Conservation (phyloP, 2,329 filamentous ascomycete species). For the Rhinocladiella mackenziei region DNA sequence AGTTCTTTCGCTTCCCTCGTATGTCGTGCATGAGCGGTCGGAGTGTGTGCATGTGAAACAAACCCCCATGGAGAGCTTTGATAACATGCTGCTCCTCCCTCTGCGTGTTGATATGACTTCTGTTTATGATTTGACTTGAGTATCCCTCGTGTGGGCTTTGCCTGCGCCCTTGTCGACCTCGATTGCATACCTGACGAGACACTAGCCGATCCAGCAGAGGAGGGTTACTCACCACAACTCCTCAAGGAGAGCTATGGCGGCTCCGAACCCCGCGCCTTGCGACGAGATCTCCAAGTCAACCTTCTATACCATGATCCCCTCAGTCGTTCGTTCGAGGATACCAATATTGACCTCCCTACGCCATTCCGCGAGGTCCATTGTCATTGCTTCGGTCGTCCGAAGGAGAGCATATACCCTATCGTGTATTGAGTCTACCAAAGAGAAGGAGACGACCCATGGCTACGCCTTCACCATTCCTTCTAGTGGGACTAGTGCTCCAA, state of each 20-base stretch:
- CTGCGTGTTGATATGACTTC: not conserved
- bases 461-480: conserved; percentile 14
- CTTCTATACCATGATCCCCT: conserved; percentile 25
- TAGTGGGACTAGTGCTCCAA: conserved; percentile 18
- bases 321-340: conserved; percentile 21
- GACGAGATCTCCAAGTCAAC: conserved; percentile 9
- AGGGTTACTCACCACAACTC: too few relatives aligned
- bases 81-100: not conserved
- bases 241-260: too few relatives aligned
- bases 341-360: conserved; percentile 20
- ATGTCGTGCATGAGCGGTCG: conserved; percentile 4
- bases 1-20: not conserved
- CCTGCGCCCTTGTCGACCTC: too few relatives aligned
- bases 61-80: not conserved
- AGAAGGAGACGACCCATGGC: conserved; percentile 11
- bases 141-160: too few relatives aligned
- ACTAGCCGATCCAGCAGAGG: too few relatives aligned
- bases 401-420: conserved; percentile 14
- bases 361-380: conserved; percentile 15
- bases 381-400: conserved; percentile 7
- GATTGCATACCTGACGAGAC: too few relatives aligned
- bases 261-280: not conserved
- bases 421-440: conserved; percentile 12
- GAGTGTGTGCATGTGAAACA: conserved; percentile 17
- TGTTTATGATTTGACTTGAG: too few relatives aligned